Evolutionary conservation across 208 protist species (phyloP).

Genomic region (Acanthamoeba triangularis): DNA sequence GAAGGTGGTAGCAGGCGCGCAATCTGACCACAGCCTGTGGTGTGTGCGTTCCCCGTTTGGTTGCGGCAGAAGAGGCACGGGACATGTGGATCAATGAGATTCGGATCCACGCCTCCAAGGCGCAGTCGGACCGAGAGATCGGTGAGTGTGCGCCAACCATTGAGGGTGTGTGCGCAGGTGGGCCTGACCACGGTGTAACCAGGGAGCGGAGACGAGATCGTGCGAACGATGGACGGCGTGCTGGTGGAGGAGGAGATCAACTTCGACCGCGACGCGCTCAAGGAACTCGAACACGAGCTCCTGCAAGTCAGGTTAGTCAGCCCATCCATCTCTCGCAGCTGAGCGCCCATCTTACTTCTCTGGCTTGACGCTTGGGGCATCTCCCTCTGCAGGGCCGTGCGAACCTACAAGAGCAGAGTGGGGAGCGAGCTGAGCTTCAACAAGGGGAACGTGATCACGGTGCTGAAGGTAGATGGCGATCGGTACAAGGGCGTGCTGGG

Average conservation of each 20-base stretch:
- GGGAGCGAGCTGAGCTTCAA: constrained; percentile 71
- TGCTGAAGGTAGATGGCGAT: constrained; percentile 23
- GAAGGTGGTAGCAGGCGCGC: background rate
- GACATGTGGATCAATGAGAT: constrained; percentile 69
- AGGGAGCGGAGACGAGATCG: constrained; percentile 53
- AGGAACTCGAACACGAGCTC: background rate
- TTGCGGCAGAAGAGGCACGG: constrained; percentile 15
- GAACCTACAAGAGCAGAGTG: constrained; percentile 33
- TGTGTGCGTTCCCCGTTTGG: background rate
- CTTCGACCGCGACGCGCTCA: background rate
- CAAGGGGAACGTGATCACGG: constrained; percentile 51
- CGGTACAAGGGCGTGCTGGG: constrained; percentile 43
- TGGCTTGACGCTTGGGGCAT: background rate
- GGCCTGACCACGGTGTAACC: too few relatives aligned
- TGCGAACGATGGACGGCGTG: constrained; percentile 14
- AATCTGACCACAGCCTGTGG: background rate
- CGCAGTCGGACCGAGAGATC: constrained; percentile 29
- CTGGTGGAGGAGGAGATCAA: constrained; percentile 50
- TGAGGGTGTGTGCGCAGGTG: too few relatives aligned
- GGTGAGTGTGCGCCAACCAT: too few relatives aligned
- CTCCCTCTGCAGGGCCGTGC: background rate
- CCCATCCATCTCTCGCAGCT: background rate
- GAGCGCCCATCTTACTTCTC: too few relatives aligned
- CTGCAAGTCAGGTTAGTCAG: background rate
- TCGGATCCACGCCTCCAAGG: constrained; percentile 57